phyloP scores from a whole-genome alignment of 2,329 filamentous ascomycete species.

The Alternaria sp. region DNA sequence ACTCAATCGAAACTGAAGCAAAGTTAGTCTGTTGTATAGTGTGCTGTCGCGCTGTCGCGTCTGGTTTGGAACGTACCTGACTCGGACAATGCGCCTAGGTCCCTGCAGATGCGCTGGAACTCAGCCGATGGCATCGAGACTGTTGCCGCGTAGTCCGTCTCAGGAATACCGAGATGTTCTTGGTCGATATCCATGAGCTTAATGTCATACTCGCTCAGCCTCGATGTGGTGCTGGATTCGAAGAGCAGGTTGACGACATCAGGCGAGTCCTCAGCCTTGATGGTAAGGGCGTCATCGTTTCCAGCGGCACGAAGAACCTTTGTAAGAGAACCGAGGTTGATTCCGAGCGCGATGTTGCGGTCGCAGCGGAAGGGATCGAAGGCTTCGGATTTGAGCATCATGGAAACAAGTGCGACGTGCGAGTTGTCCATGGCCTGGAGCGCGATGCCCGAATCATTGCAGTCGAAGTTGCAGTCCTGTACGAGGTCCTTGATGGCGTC shows the following conservation, averaged over 20 bases:
- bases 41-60: not conserved
- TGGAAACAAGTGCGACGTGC: constrained; percentile 97
- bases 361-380: constrained; percentile 98
- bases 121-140: constrained; percentile 87
- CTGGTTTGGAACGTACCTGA: constrained; percentile 70
- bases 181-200: constrained; percentile 99
- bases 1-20: constrained; percentile 84
- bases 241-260: constrained; percentile 96
- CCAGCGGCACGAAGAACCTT: constrained; percentile 96
- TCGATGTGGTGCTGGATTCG: constrained; percentile 85
- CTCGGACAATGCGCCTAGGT: constrained; percentile 90
- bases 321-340: constrained; percentile 95
- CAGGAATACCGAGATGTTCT: constrained; percentile 97
- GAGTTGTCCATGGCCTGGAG: constrained; percentile 99
- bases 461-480: constrained; percentile 99
- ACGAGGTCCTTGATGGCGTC: constrained; percentile 99
- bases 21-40: constrained; percentile 27
- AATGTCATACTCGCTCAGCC: constrained; percentile 98
- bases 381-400: constrained; percentile 95
- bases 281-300: constrained; percentile 90
- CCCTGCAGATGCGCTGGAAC: constrained; percentile 93
- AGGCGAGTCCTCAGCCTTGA: constrained; percentile 96
- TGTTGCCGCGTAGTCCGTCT: constrained; percentile 96
- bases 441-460: constrained; percentile 98
- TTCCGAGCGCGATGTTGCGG: constrained; percentile 96